Percentiles rank a stretch among this genome's conserved stretches.
Evolutionary conservation across 768 basidiomycete species (phyloP).

Genomic region (Fibroporia radiculosa): DNA sequence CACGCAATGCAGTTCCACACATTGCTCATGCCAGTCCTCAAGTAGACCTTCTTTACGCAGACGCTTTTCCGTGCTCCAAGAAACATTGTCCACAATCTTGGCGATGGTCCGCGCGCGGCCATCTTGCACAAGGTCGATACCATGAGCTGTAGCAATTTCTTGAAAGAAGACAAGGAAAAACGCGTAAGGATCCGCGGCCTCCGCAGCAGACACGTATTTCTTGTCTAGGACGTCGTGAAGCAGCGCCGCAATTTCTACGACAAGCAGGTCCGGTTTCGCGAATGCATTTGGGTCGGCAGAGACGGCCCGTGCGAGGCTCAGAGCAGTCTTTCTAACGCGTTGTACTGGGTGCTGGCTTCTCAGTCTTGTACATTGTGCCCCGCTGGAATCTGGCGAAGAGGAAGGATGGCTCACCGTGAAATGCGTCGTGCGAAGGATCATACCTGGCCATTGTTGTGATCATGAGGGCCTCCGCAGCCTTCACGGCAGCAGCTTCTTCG

Average conservation of each 20-base stretch:
- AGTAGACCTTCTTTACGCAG: slow-evolving; percentile 46
- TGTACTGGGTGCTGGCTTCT: slow-evolving; percentile 41
- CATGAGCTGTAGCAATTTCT: slow-evolving; percentile 27
- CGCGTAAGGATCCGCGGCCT: slow-evolving; percentile 50
- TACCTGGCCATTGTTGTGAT: slow-evolving; percentile 64
- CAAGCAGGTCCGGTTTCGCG: slow-evolving; percentile 56
- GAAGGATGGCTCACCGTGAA: slow-evolving; percentile 71
- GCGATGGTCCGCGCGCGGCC: slow-evolving; percentile 50
- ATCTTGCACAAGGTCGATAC: slow-evolving; percentile 50
- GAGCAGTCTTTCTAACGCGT: slow-evolving; percentile 73
- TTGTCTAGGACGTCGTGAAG: slow-evolving; percentile 86
- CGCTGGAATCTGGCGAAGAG: neutral
- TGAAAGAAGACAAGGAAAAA: slow-evolving; percentile 65
- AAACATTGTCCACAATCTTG: slow-evolving; percentile 68
- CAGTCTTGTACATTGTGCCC: no score
- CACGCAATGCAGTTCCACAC: slow-evolving; percentile 69
- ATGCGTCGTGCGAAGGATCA: slow-evolving; percentile 75
- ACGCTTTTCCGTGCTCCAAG: slow-evolving; percentile 79
- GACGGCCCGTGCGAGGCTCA: slow-evolving; percentile 52
- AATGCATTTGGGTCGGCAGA: slow-evolving; percentile 13
- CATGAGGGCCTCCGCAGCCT: slow-evolving; percentile 64
- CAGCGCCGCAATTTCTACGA: slow-evolving; percentile 80
- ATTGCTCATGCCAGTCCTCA: slow-evolving; percentile 61
- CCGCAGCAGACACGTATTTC: slow-evolving; percentile 60
- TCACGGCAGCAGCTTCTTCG: slow-evolving; percentile 44